Evolutionary conservation across 208 protist species (phyloP), one percentile per base, ranked within the genome.

Genomic region (Leishmania amazonensis): DNA sequence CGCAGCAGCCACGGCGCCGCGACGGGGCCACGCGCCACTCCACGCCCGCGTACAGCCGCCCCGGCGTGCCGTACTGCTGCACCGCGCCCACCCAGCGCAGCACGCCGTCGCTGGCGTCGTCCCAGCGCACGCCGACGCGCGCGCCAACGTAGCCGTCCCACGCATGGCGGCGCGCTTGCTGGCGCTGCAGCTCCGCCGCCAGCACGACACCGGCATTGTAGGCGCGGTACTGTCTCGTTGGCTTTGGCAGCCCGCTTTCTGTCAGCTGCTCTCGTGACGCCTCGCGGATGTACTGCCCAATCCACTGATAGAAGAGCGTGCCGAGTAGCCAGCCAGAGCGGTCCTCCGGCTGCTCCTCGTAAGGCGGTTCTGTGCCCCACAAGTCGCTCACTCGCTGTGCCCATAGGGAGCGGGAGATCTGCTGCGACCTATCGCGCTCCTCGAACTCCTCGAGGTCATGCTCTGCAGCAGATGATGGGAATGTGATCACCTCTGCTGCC

Each of bases 81-180:
- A 82, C 83, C n/a, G 75, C 62, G 11, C 91, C 91, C 24, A 94
- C 81, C 86, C 87, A 94, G 38, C 86, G 85, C 79, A 94, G 85
- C 76, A 84, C 82, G 57, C 87, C 76, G 65, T 75, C 71, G 79
- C 68, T 80, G 62, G 75, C 81, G 9, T 70, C 54, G 74, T 86
- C 88, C 38, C 75, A 54, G 60, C 47, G 54, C 78, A 84, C 81
- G 24, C 51, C 49, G 54, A 91, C 84, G 38, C 72, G 47, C 42
- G 75, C 64, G 21, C 84, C 89, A 47, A 87, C 76, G 78, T 85
- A 89, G 65, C 64, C 76, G 62, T 88, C 84, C 88, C 85, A 89
- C 83, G 72, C 81, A 67, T 86, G 83, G n/a, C 81, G 86, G 45
- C 81, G 79, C 76, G 1, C 35, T 60, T 51, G 81, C 84, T 91